Conservation (phyloP, 768 basidiomycete species). For the Collybia sordida region DNA sequence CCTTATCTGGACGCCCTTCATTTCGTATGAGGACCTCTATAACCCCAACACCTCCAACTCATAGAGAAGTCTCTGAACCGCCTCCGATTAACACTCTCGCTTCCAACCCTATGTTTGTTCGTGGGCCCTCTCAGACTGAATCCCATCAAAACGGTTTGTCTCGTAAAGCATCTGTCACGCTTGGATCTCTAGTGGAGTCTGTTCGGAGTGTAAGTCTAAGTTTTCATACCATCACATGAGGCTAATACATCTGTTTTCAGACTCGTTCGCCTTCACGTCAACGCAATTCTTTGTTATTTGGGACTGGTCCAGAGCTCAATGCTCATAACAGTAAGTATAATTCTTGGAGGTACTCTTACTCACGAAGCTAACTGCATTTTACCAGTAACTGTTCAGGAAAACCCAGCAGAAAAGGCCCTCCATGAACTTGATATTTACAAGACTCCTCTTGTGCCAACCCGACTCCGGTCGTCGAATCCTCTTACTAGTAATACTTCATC, state of each 20-base stretch:
- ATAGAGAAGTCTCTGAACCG: slow-evolving; percentile 63
- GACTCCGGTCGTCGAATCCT: slow-evolving; percentile 39
- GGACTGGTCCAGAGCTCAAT: slow-evolving; percentile 27
- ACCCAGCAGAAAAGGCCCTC: slow-evolving; percentile 64
- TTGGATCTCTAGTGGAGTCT: slow-evolving; percentile 59
- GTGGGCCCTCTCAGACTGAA: slow-evolving; percentile 44
- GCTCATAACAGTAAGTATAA: slow-evolving; percentile 28
- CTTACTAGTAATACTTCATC: slow-evolving; percentile 16
- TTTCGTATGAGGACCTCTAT: slow-evolving; percentile 69
- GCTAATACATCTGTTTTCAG: slow-evolving; percentile 25
- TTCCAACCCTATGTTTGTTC: slow-evolving; percentile 70
- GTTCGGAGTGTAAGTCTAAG: slow-evolving; percentile 49
- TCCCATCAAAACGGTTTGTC: slow-evolving; percentile 20
- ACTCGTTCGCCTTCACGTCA: slow-evolving; percentile 50
- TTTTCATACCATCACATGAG: slow-evolving; percentile 2
- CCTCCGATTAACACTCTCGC: slow-evolving; percentile 62
- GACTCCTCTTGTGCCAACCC: slow-evolving; percentile 72
- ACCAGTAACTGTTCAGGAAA: slow-evolving; percentile 31
- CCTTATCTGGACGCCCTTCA: slow-evolving; percentile 42
- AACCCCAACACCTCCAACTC: slow-evolving; percentile 59
- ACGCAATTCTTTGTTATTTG: slow-evolving; percentile 51
- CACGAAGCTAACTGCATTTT: slow-evolving; percentile 5
- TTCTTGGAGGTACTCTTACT: neutral
- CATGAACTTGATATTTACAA: slow-evolving; percentile 77
- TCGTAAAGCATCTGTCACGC: slow-evolving; percentile 42